These are phyloP conservation scores for Stagonosporopsis vannaccii DNA, from an alignment of 2,329 filamentous ascomycete species.

Conservation along the genomic window DNA sequence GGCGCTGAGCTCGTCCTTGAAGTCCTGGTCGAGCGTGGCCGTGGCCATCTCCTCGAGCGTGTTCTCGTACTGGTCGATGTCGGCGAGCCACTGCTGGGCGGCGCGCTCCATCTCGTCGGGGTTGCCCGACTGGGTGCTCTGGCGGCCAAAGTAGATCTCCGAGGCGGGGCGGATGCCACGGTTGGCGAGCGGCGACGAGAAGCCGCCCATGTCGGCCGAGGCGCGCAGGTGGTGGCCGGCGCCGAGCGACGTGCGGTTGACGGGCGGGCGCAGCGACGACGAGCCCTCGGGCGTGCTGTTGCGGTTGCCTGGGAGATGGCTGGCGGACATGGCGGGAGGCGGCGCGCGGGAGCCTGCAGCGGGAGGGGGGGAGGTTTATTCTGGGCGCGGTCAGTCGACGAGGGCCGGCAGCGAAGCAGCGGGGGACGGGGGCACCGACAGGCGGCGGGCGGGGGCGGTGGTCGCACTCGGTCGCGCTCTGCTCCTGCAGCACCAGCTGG, in stretches of 20 bases:
- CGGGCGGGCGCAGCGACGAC: slow-evolving; percentile 81
- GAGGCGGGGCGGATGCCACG: slow-evolving; percentile 90
- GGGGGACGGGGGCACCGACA: neutral
- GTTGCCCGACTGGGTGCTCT: slow-evolving; percentile 70
- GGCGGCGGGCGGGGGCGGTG: neutral
- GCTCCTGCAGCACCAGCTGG: slow-evolving; percentile 44
- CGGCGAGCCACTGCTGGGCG: slow-evolving; percentile 97
- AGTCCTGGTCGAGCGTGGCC: slow-evolving; percentile 97
- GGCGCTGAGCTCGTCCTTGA: slow-evolving; percentile 98
- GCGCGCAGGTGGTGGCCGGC: slow-evolving; percentile 87
- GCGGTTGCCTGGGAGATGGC: slow-evolving; percentile 71
- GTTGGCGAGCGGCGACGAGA: slow-evolving; percentile 73
- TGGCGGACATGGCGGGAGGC: slow-evolving; percentile 55
- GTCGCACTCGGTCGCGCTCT: slow-evolving; percentile 11
- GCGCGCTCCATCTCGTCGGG: slow-evolving; percentile 91
- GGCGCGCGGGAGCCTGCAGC: neutral
- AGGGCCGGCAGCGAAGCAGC: neutral
- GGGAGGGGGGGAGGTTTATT: neutral
- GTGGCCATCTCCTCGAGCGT: slow-evolving; percentile 99
- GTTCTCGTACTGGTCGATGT: slow-evolving; percentile 99
- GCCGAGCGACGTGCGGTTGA: slow-evolving; percentile 76
- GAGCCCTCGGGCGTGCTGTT: slow-evolving; percentile 96
- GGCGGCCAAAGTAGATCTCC: slow-evolving; percentile 86
- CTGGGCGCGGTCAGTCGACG: slow-evolving; percentile 2
- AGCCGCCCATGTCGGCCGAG: slow-evolving; percentile 93